These are phyloP conservation scores for Scenedesmus sp. DNA, from an alignment of 163 green algal species.

Conservation along the genomic window DNA sequence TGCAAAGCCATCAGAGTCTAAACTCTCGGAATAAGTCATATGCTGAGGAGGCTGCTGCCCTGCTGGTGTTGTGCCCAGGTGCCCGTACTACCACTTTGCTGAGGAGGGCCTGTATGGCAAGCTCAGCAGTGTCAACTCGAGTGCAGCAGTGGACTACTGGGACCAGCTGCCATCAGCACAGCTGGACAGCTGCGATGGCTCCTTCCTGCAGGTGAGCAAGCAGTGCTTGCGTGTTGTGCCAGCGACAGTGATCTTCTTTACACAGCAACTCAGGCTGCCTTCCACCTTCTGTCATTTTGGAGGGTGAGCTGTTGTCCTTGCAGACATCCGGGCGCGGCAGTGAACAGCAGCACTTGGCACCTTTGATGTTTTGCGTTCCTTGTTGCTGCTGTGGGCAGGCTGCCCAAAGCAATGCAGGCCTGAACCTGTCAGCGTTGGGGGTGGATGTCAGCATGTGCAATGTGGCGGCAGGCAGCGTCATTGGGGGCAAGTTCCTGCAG, in stretches of 20 bases:
- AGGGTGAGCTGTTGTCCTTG: background rate
- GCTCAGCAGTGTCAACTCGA: slow-evolving; percentile 56
- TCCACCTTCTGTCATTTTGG: background rate
- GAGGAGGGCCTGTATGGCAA: slow-evolving; percentile 68
- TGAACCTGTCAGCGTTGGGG: slow-evolving; percentile 35
- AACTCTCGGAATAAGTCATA: background rate
- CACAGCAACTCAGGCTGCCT: background rate
- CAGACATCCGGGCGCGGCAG: background rate
- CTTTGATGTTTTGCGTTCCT: background rate
- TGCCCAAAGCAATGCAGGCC: background rate
- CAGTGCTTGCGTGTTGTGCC: background rate
- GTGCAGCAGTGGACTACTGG: slow-evolving; percentile 67
- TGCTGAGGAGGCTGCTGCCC: background rate
- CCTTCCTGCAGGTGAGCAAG: slow-evolving; percentile 5
- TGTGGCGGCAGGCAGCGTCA: background rate
- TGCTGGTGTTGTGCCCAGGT: slow-evolving; percentile 63
- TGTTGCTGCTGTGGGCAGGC: background rate
- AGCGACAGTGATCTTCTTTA: background rate
- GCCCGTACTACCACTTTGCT: slow-evolving; percentile 78
- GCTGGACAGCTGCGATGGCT: slow-evolving; percentile 37
- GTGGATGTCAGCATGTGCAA: slow-evolving; percentile 31
- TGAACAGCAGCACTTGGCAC: background rate
- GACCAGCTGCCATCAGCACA: slow-evolving; percentile 46
- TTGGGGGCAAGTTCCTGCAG: slow-evolving; percentile 75
- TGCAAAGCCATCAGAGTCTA: background rate